A percentile compares a stretch with the other conserved stretches of the same genome.
Evolutionary conservation across 2,329 filamentous ascomycete species (phyloP).

Genomic region (Trichoderma sp.): DNA sequence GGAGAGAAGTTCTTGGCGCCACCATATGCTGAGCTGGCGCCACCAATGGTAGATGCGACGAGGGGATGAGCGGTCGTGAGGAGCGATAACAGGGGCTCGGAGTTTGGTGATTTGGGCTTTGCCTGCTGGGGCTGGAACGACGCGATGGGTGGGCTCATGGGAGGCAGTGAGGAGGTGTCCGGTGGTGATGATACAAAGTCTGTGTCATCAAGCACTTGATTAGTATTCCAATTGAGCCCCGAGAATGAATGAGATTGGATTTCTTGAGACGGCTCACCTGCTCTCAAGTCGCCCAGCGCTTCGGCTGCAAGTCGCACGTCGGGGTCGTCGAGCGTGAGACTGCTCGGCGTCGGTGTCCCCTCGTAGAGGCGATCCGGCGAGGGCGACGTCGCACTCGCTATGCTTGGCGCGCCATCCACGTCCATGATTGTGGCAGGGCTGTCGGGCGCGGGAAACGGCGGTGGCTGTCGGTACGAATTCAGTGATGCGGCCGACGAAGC

Average conservation of each 20-base stretch:
- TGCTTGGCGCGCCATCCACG: slow-evolving; percentile 47
- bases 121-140: slow-evolving; percentile 29
- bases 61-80: slow-evolving; percentile 87
- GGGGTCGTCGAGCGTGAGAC: slow-evolving; percentile 62
- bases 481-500: slow-evolving; percentile 31
- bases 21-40: slow-evolving; percentile 81
- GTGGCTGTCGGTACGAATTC: slow-evolving; percentile 44
- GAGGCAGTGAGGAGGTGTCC: slow-evolving; percentile 45
- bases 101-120: slow-evolving; percentile 50
- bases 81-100: slow-evolving; percentile 81
- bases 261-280: slow-evolving; percentile 55
- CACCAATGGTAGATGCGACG: slow-evolving; percentile 80
- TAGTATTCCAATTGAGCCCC: not conserved
- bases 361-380: slow-evolving; percentile 35
- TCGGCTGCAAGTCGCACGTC: slow-evolving; percentile 72
- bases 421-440: slow-evolving; percentile 55
- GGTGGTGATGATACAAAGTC: slow-evolving; percentile 69
- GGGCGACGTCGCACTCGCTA: slow-evolving; percentile 48
- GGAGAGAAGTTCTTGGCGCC: slow-evolving; percentile 89
- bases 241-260: not conserved
- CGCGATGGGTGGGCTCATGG: slow-evolving; percentile 43
- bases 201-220: slow-evolving; percentile 34
- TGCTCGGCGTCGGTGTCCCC: slow-evolving; percentile 48
- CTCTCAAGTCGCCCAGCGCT: slow-evolving; percentile 72
- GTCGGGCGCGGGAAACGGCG: slow-evolving; percentile 42